Base-by-base conservation (phyloP, 2,329 filamentous ascomycete species). In the Penicillium sp. region DNA sequence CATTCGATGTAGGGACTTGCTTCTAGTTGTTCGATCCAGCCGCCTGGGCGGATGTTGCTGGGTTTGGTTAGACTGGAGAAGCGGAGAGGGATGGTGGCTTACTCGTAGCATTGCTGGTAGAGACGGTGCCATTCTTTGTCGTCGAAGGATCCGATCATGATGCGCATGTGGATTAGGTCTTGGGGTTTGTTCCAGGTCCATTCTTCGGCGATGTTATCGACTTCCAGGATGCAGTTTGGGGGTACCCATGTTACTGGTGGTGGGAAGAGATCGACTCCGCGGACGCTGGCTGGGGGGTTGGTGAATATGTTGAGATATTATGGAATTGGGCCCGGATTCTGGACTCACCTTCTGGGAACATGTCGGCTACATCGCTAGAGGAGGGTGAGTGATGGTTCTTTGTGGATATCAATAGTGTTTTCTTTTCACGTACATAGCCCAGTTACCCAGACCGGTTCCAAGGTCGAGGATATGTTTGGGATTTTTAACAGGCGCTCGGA, bases 221-320 rank as follows among this genome's bases (percentile, higher is more conserved):
- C 60, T 47, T 68, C 67, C 12, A 69, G 59, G 11, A 58, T 44
- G 38, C 62, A 67, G 53, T 69, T 69, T n/a, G 67, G 66, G 12
- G 67, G 64, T 36, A 64, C 56, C 65, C 65, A 69, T 10, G 47
- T 52, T 14, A 63, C 53, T 37, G 61, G 61, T n/a, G 61, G 61
- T 25, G 61, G 61, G 38, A 63, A 69, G 36, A 69, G 61, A 36
- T 69, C 67, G 16, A 69, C 61, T 7, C 61, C 61, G 25, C 55
- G 53, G 14, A 63, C 61, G 22, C 38, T 57, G 36, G 60, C 61
- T 63, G 48, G 19, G 5, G 12, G 9, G 19, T 31, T 7, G 26
- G 19, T 58, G 9, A 46, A 30, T 56, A 36, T 37, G 11, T 38
- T 33, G 30, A 6, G 12, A 12, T 33, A 9, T 12, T 12, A 25